Evolutionary conservation across 2,329 filamentous ascomycete genomes (phyloP), one percentile per base, ranked within the genome.

Genomic region (Sphaerulina musiva): DNA sequence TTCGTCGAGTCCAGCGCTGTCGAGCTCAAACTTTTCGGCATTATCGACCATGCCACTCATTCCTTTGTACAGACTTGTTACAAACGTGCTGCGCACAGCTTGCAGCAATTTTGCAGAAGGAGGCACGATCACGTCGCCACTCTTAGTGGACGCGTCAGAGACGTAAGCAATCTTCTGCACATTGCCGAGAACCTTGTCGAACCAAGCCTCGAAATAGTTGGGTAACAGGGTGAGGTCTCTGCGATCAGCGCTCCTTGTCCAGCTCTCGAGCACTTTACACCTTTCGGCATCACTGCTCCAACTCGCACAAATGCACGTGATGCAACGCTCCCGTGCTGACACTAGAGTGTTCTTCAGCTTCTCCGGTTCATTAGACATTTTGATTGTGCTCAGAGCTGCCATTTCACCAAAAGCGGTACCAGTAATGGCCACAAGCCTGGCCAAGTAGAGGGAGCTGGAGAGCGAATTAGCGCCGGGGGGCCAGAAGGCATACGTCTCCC

Each of bases 81-180:
- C 90, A 66, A 98, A 98, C 67, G 95, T 89, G 60, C 84, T 86
- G 60, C 91, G 82, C 12, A 97, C 89, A 81, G 91, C 89, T 69
- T 95, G 88, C 42, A 97, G 76, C 42, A 96, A 75, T 70, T 97
- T 98, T 6, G 85, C 79, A 36, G 89, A 85, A 4, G 93, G 95
- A 14, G 92, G 86, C 23, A 86, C 80, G 53, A 97, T 84, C 59
- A 98, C 90, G 65, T 93, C 84, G 45, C 78, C 82, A 44, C 55
- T 58, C 55, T 61, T 61, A 45, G 53, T 51, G 23, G 82, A 84
- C 7, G 86, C 88, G 61, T 96, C 92, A 1, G 87, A 86, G 42
- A 98, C 85, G 69, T 96, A 98, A 29, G 96, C 78, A 51, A 97
- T 95, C 74, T 92, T 95, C 71, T 98, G 93, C 83, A 97, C 87